Percentiles rank a stretch among this genome's conserved stretches.
phyloP scores from a whole-genome alignment of 164 flowering plant genomes.

The Umbellularia californica region DNA sequence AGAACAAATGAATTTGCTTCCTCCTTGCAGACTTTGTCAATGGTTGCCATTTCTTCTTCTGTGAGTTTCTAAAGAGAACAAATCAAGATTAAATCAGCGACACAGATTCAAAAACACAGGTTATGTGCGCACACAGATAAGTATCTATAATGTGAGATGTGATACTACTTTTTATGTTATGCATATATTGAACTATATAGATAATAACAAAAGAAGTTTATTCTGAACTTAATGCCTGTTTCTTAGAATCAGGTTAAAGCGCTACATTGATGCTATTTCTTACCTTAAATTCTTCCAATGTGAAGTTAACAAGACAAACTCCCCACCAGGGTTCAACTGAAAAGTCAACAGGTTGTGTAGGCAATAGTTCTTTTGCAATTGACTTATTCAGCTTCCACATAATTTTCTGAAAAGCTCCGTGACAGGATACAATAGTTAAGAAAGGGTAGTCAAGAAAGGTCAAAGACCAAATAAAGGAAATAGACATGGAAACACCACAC shows the following conservation, averaged over 20 bases:
- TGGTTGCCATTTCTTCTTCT: conserved; percentile 92
- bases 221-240: not conserved
- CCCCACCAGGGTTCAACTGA: conserved; percentile 99
- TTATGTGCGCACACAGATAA: conserved; percentile 1
- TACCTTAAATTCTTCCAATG: conserved; percentile 98
- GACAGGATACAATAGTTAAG: conserved; percentile 21
- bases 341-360: conserved; percentile 91
- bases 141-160: not conserved
- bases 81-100: conserved; percentile 1
- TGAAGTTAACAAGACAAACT: conserved; percentile 92
- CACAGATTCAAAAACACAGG: not conserved
- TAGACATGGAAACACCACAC: not conserved
- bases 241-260: not conserved
- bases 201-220: not conserved
- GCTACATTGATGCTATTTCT: conserved; percentile 7
- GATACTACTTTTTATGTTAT: not conserved
- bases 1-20: conserved; percentile 89
- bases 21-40: conserved; percentile 96
- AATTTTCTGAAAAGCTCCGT: conserved; percentile 80
- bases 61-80: conserved; percentile 66
- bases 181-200: not conserved
- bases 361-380: conserved; percentile 91
- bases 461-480: conserved; percentile 2
- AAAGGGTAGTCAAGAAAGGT: conserved; percentile 21
- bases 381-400: conserved; percentile 99